These are phyloP conservation scores for Lichtheimia ornata DNA, from an alignment of 371 early-diverging fungal genomes.

Conservation along the genomic window DNA sequence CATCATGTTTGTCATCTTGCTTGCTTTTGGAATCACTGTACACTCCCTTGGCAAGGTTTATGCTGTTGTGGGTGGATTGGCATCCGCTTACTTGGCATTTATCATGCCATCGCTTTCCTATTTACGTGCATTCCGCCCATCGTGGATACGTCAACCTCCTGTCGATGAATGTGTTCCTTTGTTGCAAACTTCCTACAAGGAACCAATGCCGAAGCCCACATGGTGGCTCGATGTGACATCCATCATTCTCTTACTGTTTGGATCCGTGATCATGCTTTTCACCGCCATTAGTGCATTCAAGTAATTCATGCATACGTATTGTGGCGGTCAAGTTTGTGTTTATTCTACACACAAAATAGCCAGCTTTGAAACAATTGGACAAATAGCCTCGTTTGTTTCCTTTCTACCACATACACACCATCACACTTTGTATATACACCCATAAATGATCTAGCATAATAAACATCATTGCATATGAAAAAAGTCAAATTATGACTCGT, in stretches of 20 bases:
- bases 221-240: constrained; percentile 21
- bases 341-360: too few species aligned
- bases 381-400: too few species aligned
- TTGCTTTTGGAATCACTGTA: constrained; percentile 44
- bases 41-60: constrained; percentile 56
- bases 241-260: constrained; percentile 20
- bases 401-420: too few species aligned
- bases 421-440: too few species aligned
- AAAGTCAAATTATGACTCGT: too few species aligned
- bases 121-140: constrained; percentile 35
- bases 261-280: constrained; percentile 20
- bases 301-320: constrained; percentile 1
- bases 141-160: constrained; percentile 5
- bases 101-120: constrained; percentile 57
- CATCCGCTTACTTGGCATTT: constrained; percentile 57
- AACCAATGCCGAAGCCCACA: constrained; percentile 6
- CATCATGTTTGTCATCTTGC: constrained; percentile 39
- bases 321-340: too few species aligned
- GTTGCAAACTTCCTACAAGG: background rate
- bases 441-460: too few species aligned
- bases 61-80: constrained; percentile 58
- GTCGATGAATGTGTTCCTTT: background rate
- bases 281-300: constrained; percentile 20
- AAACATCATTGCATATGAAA: too few species aligned
- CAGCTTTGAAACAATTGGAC: too few species aligned